A percentile compares a stretch with the other conserved stretches of the same genome.
phyloP scores from a whole-genome alignment of 75 land plant genomes.

The Chamaecyparis obtusa region DNA sequence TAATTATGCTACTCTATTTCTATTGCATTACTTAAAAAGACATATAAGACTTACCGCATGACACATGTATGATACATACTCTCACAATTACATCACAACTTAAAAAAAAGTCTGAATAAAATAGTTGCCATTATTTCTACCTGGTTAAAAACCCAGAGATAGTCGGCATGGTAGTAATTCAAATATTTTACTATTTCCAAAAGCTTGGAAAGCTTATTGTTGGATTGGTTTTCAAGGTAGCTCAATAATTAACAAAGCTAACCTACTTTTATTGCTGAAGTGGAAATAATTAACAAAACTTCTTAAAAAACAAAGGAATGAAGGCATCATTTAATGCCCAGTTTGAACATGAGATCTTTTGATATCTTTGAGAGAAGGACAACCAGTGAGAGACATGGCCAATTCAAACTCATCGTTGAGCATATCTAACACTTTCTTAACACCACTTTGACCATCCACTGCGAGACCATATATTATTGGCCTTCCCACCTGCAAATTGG shows the following conservation, averaged over 20 bases:
- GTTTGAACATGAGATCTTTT: constrained; percentile 57
- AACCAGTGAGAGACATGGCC: constrained; percentile 76
- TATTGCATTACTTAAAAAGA: no score
- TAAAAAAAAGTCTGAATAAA: no score
- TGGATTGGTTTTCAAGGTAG: not conserved
- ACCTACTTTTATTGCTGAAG: not conserved
- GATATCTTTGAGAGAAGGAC: constrained; percentile 59
- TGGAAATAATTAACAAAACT: not conserved
- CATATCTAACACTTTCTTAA: constrained; percentile 63
- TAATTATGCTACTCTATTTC: no score
- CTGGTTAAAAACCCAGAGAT: not conserved
- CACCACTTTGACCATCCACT: constrained; percentile 75
- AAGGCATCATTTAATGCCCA: constrained; percentile 29
- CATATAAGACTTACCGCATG: no score
- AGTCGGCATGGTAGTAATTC: not conserved
- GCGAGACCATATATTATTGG: constrained; percentile 75
- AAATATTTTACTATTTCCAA: not conserved
- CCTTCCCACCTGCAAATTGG: constrained; percentile 67
- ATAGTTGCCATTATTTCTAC: not conserved
- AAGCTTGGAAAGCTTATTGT: not conserved
- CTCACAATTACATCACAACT: no score
- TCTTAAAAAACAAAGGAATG: constrained; percentile 6
- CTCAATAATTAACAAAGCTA: not conserved
- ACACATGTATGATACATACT: no score
- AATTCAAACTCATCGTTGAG: constrained; percentile 70